Percentiles rank a stretch among this genome's conserved stretches.
phyloP scores from a whole-genome alignment of 2,329 filamentous ascomycete genomes.

The Epichloe amarillans region DNA sequence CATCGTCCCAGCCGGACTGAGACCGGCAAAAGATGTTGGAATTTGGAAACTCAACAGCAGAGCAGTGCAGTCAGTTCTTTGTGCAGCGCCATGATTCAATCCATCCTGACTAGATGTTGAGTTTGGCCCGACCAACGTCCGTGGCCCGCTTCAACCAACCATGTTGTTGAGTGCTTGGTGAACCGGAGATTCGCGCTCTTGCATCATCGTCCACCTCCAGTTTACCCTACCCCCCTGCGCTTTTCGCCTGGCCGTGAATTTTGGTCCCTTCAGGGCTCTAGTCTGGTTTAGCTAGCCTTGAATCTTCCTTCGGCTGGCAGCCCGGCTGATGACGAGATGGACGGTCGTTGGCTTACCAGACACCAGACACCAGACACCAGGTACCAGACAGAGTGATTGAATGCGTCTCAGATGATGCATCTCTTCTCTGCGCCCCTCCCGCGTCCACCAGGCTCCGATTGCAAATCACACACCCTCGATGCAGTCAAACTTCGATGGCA shows the following conservation, averaged over 20 bases:
- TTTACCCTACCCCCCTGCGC: background rate
- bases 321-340: background rate
- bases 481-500: background rate
- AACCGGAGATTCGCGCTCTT: background rate
- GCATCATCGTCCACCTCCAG: background rate
- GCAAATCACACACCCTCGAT: slow-evolving; percentile 1
- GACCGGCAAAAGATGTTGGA: background rate
- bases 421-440: background rate
- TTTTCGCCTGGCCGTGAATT: background rate
- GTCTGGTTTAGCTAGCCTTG: no score
- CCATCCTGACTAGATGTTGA: background rate
- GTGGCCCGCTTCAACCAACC: background rate
- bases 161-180: background rate
- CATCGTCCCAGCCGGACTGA: no score
- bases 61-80: no score
- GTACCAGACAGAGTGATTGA: background rate
- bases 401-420: slow-evolving; percentile 3
- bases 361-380: background rate
- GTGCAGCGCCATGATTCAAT: no score
- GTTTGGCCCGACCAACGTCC: background rate
- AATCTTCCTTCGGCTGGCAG: background rate
- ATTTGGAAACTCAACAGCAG: no score
- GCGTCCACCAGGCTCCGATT: background rate
- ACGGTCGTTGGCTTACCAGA: slow-evolving; percentile 1
- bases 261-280: background rate